These are phyloP conservation scores for Sanghuangporus sanghuang DNA, from an alignment of 1,284 basidiomycete genomes.

Conservation along the genomic window DNA sequence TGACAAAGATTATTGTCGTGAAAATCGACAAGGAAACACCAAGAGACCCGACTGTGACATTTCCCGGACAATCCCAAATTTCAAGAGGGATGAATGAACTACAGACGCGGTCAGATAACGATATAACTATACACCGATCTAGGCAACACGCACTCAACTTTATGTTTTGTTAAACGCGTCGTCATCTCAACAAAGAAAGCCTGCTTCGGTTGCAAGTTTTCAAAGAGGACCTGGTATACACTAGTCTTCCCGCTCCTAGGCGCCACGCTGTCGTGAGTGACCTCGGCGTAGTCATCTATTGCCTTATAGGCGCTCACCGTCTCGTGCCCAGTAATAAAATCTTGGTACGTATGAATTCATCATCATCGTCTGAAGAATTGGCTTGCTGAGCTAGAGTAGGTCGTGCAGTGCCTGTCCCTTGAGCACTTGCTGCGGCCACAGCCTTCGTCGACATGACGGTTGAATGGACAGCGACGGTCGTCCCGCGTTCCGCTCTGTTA, in stretches of 20 bases:
- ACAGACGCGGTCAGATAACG: neutral
- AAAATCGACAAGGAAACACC: slow-evolving; percentile 71
- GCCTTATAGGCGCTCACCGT: slow-evolving; percentile 43
- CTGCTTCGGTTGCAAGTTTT: slow-evolving; percentile 78
- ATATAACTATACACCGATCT: neutral
- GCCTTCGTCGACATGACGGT: neutral
- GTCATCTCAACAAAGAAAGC: slow-evolving; percentile 91
- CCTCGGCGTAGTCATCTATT: slow-evolving; percentile 3
- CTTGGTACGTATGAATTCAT: slow-evolving; percentile 46
- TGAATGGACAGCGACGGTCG: neutral
- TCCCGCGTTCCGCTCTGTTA: neutral
- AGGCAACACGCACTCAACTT: slow-evolving; percentile 67
- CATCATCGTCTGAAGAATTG: slow-evolving; percentile 5
- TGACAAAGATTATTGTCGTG: slow-evolving; percentile 87
- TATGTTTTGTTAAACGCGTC: slow-evolving; percentile 68
- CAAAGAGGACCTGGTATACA: slow-evolving; percentile 88
- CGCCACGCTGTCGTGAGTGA: slow-evolving; percentile 15
- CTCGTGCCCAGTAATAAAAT: slow-evolving; percentile 77
- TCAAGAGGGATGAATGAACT: slow-evolving; percentile 91
- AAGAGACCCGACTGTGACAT: slow-evolving; percentile 70
- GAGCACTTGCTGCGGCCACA: neutral
- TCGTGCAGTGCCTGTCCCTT: neutral
- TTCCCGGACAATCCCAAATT: slow-evolving; percentile 94
- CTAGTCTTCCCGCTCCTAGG: slow-evolving; percentile 89
- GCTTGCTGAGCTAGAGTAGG: slow-evolving; percentile 6